phyloP scores from a whole-genome alignment of 1,284 basidiomycete genomes.

The Laetiporus sulphureus region DNA sequence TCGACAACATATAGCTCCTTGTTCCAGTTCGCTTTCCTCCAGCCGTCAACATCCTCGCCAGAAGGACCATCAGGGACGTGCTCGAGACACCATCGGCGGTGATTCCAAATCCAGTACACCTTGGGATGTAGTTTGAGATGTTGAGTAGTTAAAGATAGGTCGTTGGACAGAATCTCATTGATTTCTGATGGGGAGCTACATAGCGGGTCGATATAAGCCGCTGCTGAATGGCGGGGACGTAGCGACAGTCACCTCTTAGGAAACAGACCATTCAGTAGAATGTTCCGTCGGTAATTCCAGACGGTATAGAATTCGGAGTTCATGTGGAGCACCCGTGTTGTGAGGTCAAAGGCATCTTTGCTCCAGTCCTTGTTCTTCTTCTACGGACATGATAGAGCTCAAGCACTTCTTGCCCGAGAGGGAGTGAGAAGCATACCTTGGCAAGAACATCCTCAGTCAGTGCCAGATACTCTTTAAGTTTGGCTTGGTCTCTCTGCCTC shows the following conservation, averaged over 20 bases:
- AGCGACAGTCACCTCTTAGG: conserved; percentile 43
- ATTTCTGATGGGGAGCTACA: conserved; percentile 55
- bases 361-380: conserved; percentile 64
- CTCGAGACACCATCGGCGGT: conserved; percentile 89
- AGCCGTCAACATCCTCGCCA: conserved; percentile 45
- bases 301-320: conserved; percentile 92
- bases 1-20: conserved; percentile 82
- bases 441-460: conserved; percentile 59
- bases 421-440: conserved; percentile 50
- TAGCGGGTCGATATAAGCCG: background rate
- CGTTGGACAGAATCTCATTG: conserved; percentile 59
- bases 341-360: conserved; percentile 62
- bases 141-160: conserved; percentile 75
- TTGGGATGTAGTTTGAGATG: conserved; percentile 84
- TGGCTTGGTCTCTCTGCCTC: conserved; percentile 63
- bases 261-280: conserved; percentile 72
- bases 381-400: conserved; percentile 42
- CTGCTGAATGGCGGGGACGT: background rate
- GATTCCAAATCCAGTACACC: conserved; percentile 97
- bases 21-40: conserved; percentile 77
- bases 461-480: conserved; percentile 71
- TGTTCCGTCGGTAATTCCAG: conserved; percentile 87
- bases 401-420: no score
- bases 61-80: conserved; percentile 67
- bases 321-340: conserved; percentile 68